Evolutionary conservation across 2,329 filamentous ascomycete genomes (phyloP), one percentile per base, ranked within the genome.

Genomic region (Pezicula radicicola): DNA sequence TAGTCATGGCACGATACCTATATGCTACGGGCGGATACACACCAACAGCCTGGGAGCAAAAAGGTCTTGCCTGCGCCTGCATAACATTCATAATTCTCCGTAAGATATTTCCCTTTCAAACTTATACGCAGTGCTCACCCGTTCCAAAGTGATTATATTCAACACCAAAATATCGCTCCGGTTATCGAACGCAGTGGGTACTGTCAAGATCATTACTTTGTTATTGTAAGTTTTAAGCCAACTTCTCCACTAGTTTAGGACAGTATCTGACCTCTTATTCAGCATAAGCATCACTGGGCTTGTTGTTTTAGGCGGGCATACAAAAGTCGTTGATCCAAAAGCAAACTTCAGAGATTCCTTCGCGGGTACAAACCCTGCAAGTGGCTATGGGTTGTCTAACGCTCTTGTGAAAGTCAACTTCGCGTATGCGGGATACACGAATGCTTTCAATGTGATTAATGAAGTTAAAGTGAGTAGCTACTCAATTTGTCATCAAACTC

Each of bases 391-490:
- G 25, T 67, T 84, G n/a, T 78, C 81, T 2, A 83, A 75, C 52
- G 81, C 82, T 0, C 62, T 87, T 21, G 75, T 81, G 45, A 83
- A 77, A 49, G 79, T 85, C 46, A 74, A 79, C 27, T 84, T 83
- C 53, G 78, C 80, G 0, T 85, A 83, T 54, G 64, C 70, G 0
- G 82, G 82, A 1, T 85, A 77, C 54, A 68, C 73, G 10, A 85
- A 85, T 55, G 78, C 80, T 0, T 85, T 85, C 66, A 83, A 83
- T 54, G 73, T 85, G 3, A 78, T 80, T 51, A 83, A 83, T 48
- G 82, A 85, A 64, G 76, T 84, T 56, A 77, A 76, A 63, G 73
- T 74, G 54, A 35, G 55, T 50, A 6, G 43, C 15, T n/a, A 13
- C 6, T 15, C 2, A 21, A 9, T 9, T 19, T 40, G 37, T 4